Conservation (phyloP, 495 filamentous ascomycete species). For the Neurospora sp. region DNA sequence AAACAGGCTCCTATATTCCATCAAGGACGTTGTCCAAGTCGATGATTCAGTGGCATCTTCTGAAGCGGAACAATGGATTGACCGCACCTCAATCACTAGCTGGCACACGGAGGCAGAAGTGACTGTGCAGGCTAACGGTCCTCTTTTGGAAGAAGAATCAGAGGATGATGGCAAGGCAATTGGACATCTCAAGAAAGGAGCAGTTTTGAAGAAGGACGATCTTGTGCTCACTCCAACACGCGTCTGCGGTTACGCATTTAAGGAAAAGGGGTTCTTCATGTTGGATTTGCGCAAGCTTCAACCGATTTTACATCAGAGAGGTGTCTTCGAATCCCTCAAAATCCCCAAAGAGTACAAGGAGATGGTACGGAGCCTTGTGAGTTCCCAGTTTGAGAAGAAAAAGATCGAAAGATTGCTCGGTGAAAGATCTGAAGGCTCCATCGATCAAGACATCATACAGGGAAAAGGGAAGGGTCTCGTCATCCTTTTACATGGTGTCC, state of each 20-base stretch:
- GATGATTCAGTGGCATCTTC: too few species aligned
- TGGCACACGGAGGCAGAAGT: too few species aligned
- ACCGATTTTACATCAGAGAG: constrained; percentile 20
- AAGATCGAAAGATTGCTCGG: constrained; percentile 15
- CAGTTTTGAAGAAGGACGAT: constrained; percentile 21
- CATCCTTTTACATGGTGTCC: constrained; percentile 4
- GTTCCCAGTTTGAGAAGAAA: constrained; percentile 29
- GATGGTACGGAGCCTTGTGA: constrained; percentile 41
- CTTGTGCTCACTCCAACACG: constrained; percentile 28
- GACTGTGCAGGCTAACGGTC: too few species aligned
- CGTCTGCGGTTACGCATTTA: constrained; percentile 28
- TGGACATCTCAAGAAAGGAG: background rate
- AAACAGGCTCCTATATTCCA: too few species aligned
- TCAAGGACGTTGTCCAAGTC: too few species aligned
- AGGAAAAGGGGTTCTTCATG: constrained; percentile 27
- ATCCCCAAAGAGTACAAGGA: constrained; percentile 42
- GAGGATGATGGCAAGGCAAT: too few species aligned
- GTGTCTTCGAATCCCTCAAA: constrained; percentile 43
- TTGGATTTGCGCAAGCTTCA: constrained; percentile 28
- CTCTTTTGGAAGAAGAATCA: too few species aligned
- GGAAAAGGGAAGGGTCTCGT: constrained; percentile 6
- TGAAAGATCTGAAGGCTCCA: background rate
- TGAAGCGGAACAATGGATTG: too few species aligned
- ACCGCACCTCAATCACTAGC: too few species aligned
- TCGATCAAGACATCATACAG: constrained; percentile 1